Evolutionary conservation across 1,139 yeast genomes (phyloP).

Genomic region (Scheffersomyces insectosa): DNA sequence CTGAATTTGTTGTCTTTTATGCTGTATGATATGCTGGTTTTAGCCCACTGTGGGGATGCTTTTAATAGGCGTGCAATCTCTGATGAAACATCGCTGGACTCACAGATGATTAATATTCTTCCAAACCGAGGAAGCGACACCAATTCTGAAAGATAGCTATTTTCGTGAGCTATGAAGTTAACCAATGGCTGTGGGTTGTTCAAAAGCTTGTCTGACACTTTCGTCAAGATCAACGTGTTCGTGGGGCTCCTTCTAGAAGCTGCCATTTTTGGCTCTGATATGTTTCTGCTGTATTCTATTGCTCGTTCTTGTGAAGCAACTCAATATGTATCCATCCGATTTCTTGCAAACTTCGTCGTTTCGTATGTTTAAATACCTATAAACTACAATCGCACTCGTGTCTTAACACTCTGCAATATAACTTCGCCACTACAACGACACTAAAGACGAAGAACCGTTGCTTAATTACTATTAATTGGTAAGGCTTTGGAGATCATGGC

Average conservation of each 20-base stretch:
- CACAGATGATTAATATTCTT: slow-evolving; percentile 39
- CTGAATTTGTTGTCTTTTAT: slow-evolving; percentile 33
- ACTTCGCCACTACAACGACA: no score
- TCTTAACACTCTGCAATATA: no score
- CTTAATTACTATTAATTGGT: no score
- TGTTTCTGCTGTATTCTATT: no score
- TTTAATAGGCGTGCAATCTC: slow-evolving; percentile 20
- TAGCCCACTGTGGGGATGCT: slow-evolving; percentile 16
- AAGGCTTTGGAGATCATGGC: no score
- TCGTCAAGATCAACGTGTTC: slow-evolving; percentile 44
- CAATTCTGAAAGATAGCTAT: slow-evolving; percentile 32
- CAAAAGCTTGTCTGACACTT: slow-evolving; percentile 21
- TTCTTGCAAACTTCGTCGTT: no score
- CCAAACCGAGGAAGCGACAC: slow-evolving; percentile 37
- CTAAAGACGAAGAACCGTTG: no score
- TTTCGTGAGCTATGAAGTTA: slow-evolving; percentile 23
- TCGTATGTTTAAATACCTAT: no score
- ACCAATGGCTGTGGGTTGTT: slow-evolving; percentile 28
- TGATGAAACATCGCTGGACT: slow-evolving; percentile 21
- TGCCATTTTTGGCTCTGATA: neutral
- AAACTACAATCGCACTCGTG: no score
- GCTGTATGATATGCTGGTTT: slow-evolving; percentile 29
- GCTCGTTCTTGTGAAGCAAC: no score
- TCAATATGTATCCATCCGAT: no score
- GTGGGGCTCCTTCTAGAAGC: slow-evolving; percentile 22